Evolutionary conservation across 257 asterid genomes (phyloP).

Genomic region (Salvia hispanica): DNA sequence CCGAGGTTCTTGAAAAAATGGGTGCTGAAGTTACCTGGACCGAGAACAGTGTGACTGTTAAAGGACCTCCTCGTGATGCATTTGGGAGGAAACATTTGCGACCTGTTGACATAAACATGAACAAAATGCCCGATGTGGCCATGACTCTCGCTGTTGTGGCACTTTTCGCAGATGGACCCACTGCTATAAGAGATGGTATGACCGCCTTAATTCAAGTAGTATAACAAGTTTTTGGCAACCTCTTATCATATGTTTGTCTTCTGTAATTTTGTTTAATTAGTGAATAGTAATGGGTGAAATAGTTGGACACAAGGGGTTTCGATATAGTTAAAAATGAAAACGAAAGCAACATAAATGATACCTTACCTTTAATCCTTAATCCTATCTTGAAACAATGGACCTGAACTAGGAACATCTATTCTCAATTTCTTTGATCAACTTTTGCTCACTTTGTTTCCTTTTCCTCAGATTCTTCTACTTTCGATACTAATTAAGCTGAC

Average conservation of each 20-base stretch:
- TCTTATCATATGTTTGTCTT: neutral
- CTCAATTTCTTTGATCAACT: conserved; percentile 3
- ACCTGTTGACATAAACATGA: conserved; percentile 88
- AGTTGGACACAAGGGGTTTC: neutral
- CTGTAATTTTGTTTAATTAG: no score
- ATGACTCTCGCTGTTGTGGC: conserved; percentile 99
- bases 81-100: conserved; percentile 72
- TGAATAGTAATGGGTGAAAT: neutral
- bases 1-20: conserved; percentile 96
- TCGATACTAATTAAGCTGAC: conserved; percentile 3
- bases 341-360: neutral
- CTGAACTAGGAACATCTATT: conserved; percentile 7
- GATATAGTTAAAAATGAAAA: no score
- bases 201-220: neutral
- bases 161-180: conserved; percentile 92
- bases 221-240: no score
- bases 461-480: conserved; percentile 6
- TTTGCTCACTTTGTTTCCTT: neutral
- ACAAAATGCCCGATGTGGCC: conserved; percentile 99
- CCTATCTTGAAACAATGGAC: conserved; percentile 20
- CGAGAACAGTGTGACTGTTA: conserved; percentile 93
- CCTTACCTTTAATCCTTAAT: conserved; percentile 25
- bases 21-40: conserved; percentile 97
- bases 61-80: conserved; percentile 69
- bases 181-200: conserved; percentile 92